Evolutionary conservation across 1,284 basidiomycete species (phyloP).

Genomic region (Pyrrhoderma lamaoense): DNA sequence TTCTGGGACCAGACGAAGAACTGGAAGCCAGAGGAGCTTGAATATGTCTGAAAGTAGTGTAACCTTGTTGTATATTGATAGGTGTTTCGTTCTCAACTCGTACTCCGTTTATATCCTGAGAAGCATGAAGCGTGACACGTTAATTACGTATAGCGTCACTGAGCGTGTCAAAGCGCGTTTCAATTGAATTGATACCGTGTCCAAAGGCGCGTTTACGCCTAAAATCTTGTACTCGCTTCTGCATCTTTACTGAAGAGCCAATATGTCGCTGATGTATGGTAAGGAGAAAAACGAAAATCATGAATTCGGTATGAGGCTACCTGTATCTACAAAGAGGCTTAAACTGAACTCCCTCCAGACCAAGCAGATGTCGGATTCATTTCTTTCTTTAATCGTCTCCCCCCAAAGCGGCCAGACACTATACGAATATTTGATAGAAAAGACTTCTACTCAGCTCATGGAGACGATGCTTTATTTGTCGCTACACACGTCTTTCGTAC

Average conservation of each 20-base stretch:
- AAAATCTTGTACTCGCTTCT: background rate
- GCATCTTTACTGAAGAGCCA: constrained; percentile 7
- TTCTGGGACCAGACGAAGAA: constrained; percentile 96
- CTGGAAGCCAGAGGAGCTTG: constrained; percentile 72
- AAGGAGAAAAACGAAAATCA: constrained; percentile 55
- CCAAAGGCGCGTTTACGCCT: background rate
- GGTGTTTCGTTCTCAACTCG: background rate
- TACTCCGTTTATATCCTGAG: background rate
- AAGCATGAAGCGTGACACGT: background rate
- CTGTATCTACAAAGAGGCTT: background rate
- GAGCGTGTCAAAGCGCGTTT: background rate
- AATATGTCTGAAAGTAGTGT: constrained; percentile 39
- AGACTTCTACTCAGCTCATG: constrained; percentile 87
- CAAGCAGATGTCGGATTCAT: constrained; percentile 69
- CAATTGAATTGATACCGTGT: background rate
- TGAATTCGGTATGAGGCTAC: constrained; percentile 32
- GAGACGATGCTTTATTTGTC: constrained; percentile 82
- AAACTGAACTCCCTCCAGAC: constrained; percentile 28
- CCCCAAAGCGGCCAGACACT: constrained; percentile 61
- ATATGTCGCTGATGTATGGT: constrained; percentile 59
- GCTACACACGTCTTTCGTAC: constrained; percentile 84
- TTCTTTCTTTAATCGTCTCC: constrained; percentile 63
- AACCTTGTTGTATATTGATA: background rate
- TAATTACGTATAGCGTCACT: background rate
- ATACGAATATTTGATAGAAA: constrained; percentile 82